Evolutionary conservation across 2,329 filamentous ascomycete species (phyloP).

Genomic region (Ilyonectria destructans): DNA sequence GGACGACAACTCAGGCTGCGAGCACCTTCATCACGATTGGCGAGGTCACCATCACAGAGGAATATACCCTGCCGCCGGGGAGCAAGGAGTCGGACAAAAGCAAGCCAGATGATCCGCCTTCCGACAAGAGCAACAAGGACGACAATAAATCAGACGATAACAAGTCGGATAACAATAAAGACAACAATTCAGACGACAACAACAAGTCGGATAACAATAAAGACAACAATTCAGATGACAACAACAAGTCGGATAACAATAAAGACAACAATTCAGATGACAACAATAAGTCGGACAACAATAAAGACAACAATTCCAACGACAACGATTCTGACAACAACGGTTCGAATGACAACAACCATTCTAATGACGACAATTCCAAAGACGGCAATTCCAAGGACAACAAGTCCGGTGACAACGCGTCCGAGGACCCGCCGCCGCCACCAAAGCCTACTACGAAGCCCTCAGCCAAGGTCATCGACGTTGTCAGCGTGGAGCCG

Average conservation of each 20-base stretch:
- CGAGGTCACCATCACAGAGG: constrained; percentile 45
- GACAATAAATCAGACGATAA: background rate
- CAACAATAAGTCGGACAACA: too few relatives aligned
- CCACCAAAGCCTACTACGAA: constrained; percentile 29
- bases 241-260: too few relatives aligned
- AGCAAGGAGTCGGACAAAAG: background rate
- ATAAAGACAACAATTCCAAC: background rate
- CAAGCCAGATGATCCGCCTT: constrained; percentile 7
- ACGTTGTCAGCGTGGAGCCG: constrained; percentile 41
- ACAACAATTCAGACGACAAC: background rate
- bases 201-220: background rate
- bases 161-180: background rate
- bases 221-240: background rate
- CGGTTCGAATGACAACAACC: background rate
- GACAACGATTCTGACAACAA: background rate
- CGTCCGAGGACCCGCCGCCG: background rate
- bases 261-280: background rate
- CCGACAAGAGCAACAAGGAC: background rate
- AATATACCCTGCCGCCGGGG: constrained; percentile 33
- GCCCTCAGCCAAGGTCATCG: constrained; percentile 39
- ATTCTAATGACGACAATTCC: background rate
- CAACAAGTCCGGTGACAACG: background rate
- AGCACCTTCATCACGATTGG: constrained; percentile 47
- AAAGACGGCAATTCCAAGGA: background rate
- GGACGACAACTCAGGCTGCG: constrained; percentile 43